These are phyloP conservation scores for Fusarium succisae DNA, from an alignment of 2,329 filamentous ascomycete species.

Conservation along the genomic window DNA sequence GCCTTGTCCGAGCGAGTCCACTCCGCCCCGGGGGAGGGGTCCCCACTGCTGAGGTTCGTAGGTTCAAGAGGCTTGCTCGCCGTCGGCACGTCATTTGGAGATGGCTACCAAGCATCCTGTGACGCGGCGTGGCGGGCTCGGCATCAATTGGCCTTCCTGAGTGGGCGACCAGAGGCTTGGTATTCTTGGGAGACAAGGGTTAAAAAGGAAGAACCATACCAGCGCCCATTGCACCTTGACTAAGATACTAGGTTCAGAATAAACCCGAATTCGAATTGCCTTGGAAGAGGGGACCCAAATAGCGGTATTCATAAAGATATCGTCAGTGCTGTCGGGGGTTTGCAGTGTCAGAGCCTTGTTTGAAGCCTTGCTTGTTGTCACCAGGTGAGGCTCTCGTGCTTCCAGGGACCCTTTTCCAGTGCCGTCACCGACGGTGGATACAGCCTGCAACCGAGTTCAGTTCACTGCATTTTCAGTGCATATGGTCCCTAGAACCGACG, in stretches of 20 bases:
- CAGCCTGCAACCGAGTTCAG: constrained; percentile 12
- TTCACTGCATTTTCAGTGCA: not conserved
- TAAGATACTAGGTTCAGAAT: not conserved
- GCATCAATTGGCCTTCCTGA: constrained; percentile 33
- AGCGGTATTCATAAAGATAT: constrained; percentile 21
- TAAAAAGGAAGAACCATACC: not conserved
- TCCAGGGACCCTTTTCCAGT: constrained; percentile 10
- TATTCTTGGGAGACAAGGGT: constrained; percentile 35
- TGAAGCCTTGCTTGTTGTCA: constrained; percentile 14
- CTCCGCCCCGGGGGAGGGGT: constrained; percentile 9
- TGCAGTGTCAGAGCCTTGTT: constrained; percentile 15
- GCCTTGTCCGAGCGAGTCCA: constrained; percentile 13
- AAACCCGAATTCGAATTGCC: constrained; percentile 29
- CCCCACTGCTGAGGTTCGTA: constrained; percentile 17
- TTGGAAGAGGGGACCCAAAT: constrained; percentile 24
- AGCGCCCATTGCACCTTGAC: constrained; percentile 15
- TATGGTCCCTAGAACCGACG: constrained; percentile 34
- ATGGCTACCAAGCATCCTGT: constrained; percentile 22
- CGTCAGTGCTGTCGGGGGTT: constrained; percentile 18
- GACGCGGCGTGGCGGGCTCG: constrained; percentile 42
- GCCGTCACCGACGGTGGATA: constrained; percentile 30
- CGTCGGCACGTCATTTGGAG: constrained; percentile 38
- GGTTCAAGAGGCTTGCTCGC: not conserved
- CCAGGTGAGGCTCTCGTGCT: constrained; percentile 27
- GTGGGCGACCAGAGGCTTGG: constrained; percentile 32